Evolutionary conservation across 1,284 basidiomycete species (phyloP).

Genomic region (Sanghuangporus weigelae): DNA sequence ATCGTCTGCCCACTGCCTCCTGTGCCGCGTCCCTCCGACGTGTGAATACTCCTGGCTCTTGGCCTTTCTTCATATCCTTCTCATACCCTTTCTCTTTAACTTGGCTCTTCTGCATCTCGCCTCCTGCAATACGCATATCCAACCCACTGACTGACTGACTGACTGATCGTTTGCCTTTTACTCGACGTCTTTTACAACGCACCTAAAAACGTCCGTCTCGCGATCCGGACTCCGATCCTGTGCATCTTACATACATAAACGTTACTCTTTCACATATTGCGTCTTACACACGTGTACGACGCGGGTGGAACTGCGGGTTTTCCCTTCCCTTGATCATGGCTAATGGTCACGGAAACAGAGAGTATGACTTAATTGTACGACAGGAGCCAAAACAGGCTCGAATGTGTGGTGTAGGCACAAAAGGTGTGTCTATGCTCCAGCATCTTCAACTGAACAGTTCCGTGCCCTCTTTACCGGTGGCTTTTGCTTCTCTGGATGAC

Average conservation of each 20-base stretch:
- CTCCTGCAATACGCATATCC: background rate
- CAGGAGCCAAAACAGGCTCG: constrained; percentile 89
- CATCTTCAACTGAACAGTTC: constrained; percentile 1
- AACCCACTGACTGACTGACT: background rate
- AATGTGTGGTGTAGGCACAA: constrained; percentile 90
- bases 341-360: constrained; percentile 39
- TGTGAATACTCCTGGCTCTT: background rate
- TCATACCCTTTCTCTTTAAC: background rate
- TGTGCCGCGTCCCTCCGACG: background rate
- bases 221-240: background rate
- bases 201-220: background rate
- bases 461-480: background rate
- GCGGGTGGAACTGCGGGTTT: background rate
- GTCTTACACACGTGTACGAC: background rate
- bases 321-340: background rate
- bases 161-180: background rate
- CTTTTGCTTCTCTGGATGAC: background rate
- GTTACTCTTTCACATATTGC: no score
- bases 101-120: background rate
- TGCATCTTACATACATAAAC: background rate
- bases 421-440: constrained; percentile 40
- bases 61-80: background rate
- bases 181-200: background rate
- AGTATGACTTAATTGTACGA: constrained; percentile 78
- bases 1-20: background rate